Evolutionary conservation across 345 rosid species (phyloP).

Genomic region (Arabis alpina): DNA sequence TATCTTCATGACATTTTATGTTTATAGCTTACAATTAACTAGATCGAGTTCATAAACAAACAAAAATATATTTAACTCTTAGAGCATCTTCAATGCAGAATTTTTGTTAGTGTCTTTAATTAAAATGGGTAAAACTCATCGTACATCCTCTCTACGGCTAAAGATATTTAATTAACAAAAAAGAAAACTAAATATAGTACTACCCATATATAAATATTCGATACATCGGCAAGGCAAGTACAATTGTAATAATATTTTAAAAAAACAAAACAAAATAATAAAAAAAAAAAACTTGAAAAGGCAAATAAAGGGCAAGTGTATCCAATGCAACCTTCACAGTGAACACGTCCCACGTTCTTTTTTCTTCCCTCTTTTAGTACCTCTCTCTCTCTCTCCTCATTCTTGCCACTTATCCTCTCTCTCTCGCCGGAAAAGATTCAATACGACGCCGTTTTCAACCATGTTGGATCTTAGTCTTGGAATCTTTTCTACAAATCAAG

Average conservation of each 20-base stretch:
- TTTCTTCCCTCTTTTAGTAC: conserved; percentile 35
- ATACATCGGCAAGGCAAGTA: conserved; percentile 44
- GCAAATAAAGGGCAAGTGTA: conserved; percentile 51
- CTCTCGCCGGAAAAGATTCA: neutral
- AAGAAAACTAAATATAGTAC: neutral
- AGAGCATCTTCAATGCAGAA: too few relatives aligned
- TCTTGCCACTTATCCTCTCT: too few relatives aligned
- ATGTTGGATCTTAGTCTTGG: conserved; percentile 43
- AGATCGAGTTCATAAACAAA: conserved; percentile 7
- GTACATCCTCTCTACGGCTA: conserved; percentile 29
- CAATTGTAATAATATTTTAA: conserved; percentile 14
- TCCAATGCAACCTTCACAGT: conserved; percentile 42
- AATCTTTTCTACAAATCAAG: conserved; percentile 30
- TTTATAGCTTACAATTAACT: neutral
- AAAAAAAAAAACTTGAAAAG: conserved; percentile 17
- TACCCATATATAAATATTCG: conserved; percentile 17
- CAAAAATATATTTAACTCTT: neutral
- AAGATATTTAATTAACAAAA: conserved; percentile 25
- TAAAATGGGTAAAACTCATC: conserved; percentile 33
- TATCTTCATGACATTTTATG: neutral
- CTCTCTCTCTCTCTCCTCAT: too few relatives aligned
- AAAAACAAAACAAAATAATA: neutral
- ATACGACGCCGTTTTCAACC: conserved; percentile 24
- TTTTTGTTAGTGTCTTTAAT: too few relatives aligned
- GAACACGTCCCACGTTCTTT: conserved; percentile 52